These are phyloP conservation scores for Holtermanniella nyarrowii DNA, from an alignment of 768 basidiomycete genomes.

Conservation along the genomic window DNA sequence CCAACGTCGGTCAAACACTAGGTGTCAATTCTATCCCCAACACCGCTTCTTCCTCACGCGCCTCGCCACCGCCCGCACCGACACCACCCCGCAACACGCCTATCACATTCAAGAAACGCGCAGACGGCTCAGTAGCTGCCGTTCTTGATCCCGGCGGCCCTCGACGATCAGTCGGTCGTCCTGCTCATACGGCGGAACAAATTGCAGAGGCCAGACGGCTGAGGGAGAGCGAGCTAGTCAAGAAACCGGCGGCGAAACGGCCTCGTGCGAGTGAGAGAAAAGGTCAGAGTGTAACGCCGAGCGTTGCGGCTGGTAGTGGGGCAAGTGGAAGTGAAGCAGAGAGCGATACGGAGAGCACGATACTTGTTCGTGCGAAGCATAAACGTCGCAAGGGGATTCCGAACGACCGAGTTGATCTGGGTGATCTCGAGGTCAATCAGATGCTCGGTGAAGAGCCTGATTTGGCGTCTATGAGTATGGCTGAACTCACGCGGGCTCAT, in stretches of 20 bases:
- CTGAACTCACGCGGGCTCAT: slow-evolving; percentile 9
- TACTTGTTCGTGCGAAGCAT: too few relatives aligned
- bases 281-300: too few relatives aligned
- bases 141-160: neutral
- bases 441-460: slow-evolving; percentile 12
- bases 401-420: slow-evolving; percentile 1
- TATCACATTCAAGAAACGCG: neutral
- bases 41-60: neutral
- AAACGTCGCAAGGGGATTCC: neutral
- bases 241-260: too few relatives aligned
- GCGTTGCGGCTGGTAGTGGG: too few relatives aligned
- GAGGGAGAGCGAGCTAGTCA: too few relatives aligned
- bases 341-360: too few relatives aligned
- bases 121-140: neutral
- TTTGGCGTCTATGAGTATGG: slow-evolving; percentile 12
- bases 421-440: slow-evolving; percentile 9
- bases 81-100: neutral
- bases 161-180: neutral
- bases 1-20: neutral
- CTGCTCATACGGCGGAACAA: too few relatives aligned
- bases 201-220: too few relatives aligned
- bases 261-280: too few relatives aligned
- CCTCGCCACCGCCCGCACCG: too few relatives aligned
- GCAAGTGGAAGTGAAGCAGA: too few relatives aligned
- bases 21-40: neutral